Evolutionary conservation across 2,329 filamentous ascomycete genomes (phyloP), one percentile per base, ranked within the genome.

Genomic region (Botrytis pseudocinerea): DNA sequence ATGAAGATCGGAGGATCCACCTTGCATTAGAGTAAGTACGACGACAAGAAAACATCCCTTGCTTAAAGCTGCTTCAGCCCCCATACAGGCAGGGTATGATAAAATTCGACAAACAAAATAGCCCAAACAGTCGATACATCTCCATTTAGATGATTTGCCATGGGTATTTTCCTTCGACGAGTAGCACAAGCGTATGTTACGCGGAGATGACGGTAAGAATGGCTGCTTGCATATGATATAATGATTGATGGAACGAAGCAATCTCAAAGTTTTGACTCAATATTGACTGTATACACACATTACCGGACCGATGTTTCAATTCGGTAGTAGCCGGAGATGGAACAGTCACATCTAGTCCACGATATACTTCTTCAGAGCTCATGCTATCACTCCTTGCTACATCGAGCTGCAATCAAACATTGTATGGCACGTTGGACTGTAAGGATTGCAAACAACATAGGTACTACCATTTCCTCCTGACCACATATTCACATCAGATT

Each of bases 191-290:
- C 70, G 48, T 46, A 54, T 44, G 48, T 71, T 66, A 35, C 22
- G 65, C 70, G 59, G 54, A 57, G 35, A 70, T 42, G 51, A 71
- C 60, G 70, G 70, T 64, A 54, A 25, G n/a, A 71, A 66, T 66
- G 70, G 70, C 48, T 71, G 59, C 70, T 46, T 71, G 61, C 70
- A 71, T 71, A 71, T 71, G 48, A 62, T 42, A 71, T 66, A 48
- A 71, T 71, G 61, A 28, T 32, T 54, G 70, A 66, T 44, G 48
- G 61, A 65, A 64, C 61, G 16, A 57, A 66, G 40, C 46, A 59
- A 38, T 54, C 60, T 46, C 61, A 63, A 71, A 18, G 65, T 59
- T 70, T 66, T 7, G 48, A 59, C 60, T 71, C 61, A 32, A 66
- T 57, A 66, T 63, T 46, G 38, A 66, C 35, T 71, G 28, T 59